These are phyloP conservation scores for Neofusicoccum cordaticola DNA, from an alignment of 2,329 filamentous ascomycete species.

Conservation along the genomic window DNA sequence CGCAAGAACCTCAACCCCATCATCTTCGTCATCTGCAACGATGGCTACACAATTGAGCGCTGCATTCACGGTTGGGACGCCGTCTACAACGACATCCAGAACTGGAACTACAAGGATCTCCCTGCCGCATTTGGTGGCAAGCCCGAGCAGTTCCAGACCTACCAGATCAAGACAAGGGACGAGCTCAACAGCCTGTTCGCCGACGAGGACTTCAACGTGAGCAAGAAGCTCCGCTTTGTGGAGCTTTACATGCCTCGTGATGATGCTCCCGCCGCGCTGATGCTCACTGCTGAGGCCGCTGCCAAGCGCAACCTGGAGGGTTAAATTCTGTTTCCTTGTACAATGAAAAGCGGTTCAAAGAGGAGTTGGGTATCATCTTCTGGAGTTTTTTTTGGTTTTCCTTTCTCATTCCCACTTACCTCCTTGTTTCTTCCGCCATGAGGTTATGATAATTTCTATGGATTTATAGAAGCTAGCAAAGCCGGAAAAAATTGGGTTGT, in stretches of 20 bases:
- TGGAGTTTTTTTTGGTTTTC: not conserved
- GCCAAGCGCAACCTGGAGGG: slow-evolving; percentile 62
- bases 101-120: slow-evolving; percentile 71
- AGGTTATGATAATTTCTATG: slow-evolving; percentile 1
- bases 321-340: not conserved
- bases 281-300: slow-evolving; percentile 67
- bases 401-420: slow-evolving; percentile 7
- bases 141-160: slow-evolving; percentile 58
- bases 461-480: slow-evolving; percentile 7
- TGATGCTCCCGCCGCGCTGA: slow-evolving; percentile 70
- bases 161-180: slow-evolving; percentile 65
- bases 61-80: slow-evolving; percentile 82
- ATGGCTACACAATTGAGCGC: slow-evolving; percentile 86
- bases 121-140: slow-evolving; percentile 65
- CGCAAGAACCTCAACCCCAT: slow-evolving; percentile 71
- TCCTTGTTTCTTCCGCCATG: not conserved
- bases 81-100: slow-evolving; percentile 74
- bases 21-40: slow-evolving; percentile 83
- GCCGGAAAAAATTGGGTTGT: slow-evolving; percentile 13
- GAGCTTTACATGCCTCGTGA: slow-evolving; percentile 78
- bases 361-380: not conserved
- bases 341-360: slow-evolving; percentile 2
- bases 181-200: slow-evolving; percentile 65
- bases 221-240: slow-evolving; percentile 63
- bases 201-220: slow-evolving; percentile 59